Base-by-base conservation (phyloP, 2,329 filamentous ascomycete species). In the Aspergillus ustus region DNA sequence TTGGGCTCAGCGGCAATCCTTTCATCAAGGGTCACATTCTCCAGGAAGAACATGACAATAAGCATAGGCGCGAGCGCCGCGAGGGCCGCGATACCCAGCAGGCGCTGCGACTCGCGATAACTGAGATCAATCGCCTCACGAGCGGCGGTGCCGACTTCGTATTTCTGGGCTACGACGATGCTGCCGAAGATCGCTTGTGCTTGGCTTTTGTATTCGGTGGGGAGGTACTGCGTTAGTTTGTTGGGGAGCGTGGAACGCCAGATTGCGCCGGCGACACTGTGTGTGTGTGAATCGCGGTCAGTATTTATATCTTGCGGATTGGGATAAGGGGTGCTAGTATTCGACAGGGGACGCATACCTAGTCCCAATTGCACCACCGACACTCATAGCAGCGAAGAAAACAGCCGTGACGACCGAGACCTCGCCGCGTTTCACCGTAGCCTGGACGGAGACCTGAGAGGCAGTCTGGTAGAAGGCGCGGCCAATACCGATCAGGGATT, bases 331-430 rank as follows among this genome's bases (percentile, higher is more conserved):
- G n/a, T n/a, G n/a, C n/a, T n/a, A n/a, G n/a, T n/a, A n/a, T n/a
- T n/a, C n/a, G 25, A 25, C 6, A 25, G 6, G 25, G 22, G 5
- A 20, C 7, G 19, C 54, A n/a, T 28, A 67, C 66, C 73, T 78
- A 15, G 73, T 77, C 2, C 75, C 75, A 44, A 77, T 65, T 59
- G 13, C 76, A 58, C 57, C 77, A 60, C 58, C 74, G 1, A 69
- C 60, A 25, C 67, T 75, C 72, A 77, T 75, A 0, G 73, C 70
- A 0, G 76, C 74, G 25, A 72, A 70, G 67, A 77, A 78, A 0
- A 78, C 72, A 1, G 70, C 73, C 0, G 75, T 78, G 1, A 73
- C 76, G 8, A 78, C 74, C 0, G 75, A 70, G 11, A 78, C 75
- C 4, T 78, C 73, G n/a, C 75, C 70, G 1, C 69, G 65, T 0